Percentiles rank a stretch among this genome's conserved stretches.
phyloP scores from a whole-genome alignment of 768 basidiomycete species.

The Pleurotus salmoneostramineus region DNA sequence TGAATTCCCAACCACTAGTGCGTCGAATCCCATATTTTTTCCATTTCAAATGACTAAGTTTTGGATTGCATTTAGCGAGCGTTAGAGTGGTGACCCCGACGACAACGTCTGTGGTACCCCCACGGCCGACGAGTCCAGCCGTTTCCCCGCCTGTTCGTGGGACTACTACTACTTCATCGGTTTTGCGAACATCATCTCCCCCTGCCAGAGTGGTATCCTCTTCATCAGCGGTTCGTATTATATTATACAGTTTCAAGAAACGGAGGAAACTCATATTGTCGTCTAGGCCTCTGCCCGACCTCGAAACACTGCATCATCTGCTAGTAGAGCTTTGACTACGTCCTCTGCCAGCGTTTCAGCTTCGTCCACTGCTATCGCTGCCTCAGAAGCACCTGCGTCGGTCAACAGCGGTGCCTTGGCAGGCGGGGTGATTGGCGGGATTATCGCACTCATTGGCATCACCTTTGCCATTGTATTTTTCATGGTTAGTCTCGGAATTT shows the following conservation, averaged over 20 bases:
- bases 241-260: too few species aligned
- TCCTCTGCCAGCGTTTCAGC: not conserved
- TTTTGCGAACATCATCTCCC: too few species aligned
- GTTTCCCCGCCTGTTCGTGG: too few species aligned
- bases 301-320: not conserved
- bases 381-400: not conserved
- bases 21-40: not conserved
- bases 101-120: too few species aligned
- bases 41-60: not conserved
- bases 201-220: too few species aligned
- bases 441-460: not conserved
- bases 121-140: too few species aligned
- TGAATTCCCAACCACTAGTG: not conserved
- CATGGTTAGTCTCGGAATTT: not conserved
- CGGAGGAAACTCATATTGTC: too few species aligned
- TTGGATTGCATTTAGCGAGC: too few species aligned
- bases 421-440: slow-evolving; percentile 2
- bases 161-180: too few species aligned
- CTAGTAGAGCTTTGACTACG: not conserved
- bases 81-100: too few species aligned
- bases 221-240: too few species aligned
- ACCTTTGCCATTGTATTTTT: not conserved
- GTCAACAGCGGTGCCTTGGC: not conserved
- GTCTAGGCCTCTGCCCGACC: not conserved
- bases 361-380: not conserved